Evolutionary conservation across 2,329 filamentous ascomycete genomes (phyloP).

Genomic region (Arthroderma uncinatum): DNA sequence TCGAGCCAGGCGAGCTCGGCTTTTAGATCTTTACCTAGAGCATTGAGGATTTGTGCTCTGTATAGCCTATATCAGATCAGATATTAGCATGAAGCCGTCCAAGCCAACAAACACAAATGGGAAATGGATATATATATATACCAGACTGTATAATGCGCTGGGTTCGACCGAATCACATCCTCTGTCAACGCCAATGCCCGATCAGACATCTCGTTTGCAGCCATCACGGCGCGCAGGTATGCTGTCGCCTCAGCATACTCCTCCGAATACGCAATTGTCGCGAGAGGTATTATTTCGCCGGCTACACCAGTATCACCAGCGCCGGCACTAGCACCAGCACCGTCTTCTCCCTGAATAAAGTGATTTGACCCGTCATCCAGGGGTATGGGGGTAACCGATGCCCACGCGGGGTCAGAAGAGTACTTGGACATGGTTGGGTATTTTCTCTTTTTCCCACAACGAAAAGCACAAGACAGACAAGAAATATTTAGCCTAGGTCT

Average conservation of each 20-base stretch:
- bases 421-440: conserved; percentile 30
- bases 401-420: conserved; percentile 60
- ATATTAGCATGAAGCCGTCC: neutral
- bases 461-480: neutral
- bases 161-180: conserved; percentile 83
- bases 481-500: neutral
- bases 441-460: neutral
- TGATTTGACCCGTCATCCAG: conserved; percentile 57
- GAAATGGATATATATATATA: conserved; percentile 22
- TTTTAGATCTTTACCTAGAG: conserved; percentile 52
- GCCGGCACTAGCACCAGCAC: neutral
- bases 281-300: conserved; percentile 51
- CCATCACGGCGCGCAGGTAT: conserved; percentile 91
- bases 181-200: conserved; percentile 72
- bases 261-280: conserved; percentile 81
- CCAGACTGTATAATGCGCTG: conserved; percentile 98
- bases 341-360: neutral
- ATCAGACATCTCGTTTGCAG: conserved; percentile 67
- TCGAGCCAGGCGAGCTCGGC: conserved; percentile 82
- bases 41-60: conserved; percentile 65
- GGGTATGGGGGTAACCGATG: conserved; percentile 67
- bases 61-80: conserved; percentile 53
- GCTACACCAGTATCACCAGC: neutral
- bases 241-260: conserved; percentile 87
- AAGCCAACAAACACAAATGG: neutral